A percentile compares a stretch with the other conserved stretches of the same genome.
phyloP scores from a whole-genome alignment of 1,139 yeast genomes.

The Kurtzmaniella quercitrusa region DNA sequence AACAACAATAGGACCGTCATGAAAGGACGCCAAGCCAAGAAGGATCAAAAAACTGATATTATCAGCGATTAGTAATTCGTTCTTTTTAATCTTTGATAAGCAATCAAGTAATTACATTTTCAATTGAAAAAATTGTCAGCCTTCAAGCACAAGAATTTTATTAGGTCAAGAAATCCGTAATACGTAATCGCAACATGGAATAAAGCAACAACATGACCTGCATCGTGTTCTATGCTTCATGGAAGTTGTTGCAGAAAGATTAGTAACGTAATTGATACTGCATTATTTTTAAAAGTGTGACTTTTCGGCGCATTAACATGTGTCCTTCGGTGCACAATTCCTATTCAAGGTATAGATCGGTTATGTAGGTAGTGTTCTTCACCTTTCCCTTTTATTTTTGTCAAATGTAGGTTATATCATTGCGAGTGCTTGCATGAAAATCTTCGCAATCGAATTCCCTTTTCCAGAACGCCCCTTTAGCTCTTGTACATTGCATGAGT shows the following conservation, averaged over 20 bases:
- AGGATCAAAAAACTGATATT: too few relatives aligned
- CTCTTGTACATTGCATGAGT: background rate
- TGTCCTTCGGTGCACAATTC: background rate
- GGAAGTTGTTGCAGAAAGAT: background rate
- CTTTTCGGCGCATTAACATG: background rate
- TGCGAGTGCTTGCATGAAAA: background rate
- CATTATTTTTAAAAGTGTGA: background rate
- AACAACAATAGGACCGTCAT: too few relatives aligned
- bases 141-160: too few relatives aligned
- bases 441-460: background rate
- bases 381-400: background rate
- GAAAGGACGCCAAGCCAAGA: too few relatives aligned
- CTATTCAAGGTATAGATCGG: background rate
- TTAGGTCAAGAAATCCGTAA: too few relatives aligned
- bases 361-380: background rate
- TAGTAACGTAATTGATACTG: background rate
- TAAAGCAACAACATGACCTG: too few relatives aligned
- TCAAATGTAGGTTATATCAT: background rate
- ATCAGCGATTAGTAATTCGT: too few relatives aligned
- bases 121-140: too few relatives aligned
- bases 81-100: too few relatives aligned
- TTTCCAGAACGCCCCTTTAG: background rate
- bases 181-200: too few relatives aligned
- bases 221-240: too few relatives aligned
- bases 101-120: too few relatives aligned